A percentile compares a stretch with the other conserved stretches of the same genome.
phyloP scores from a whole-genome alignment of 257 asterid species.

The Henckelia pumila region DNA sequence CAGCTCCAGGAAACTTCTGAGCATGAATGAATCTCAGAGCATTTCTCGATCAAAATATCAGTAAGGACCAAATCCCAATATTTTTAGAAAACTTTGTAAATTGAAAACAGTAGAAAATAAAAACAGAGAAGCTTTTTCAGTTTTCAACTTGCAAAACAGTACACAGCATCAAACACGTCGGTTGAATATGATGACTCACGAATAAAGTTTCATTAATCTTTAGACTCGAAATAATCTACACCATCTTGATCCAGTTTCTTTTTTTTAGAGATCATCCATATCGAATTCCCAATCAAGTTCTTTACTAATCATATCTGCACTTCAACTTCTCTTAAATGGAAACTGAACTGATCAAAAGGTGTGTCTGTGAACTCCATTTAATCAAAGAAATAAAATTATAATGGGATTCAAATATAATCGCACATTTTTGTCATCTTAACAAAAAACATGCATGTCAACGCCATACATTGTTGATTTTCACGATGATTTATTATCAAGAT shows the following conservation, averaged over 20 bases:
- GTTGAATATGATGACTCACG: background rate
- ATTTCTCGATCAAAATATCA: background rate
- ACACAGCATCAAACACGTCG: background rate
- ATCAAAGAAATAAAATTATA: background rate
- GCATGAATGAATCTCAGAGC: background rate
- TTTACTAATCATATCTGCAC: background rate
- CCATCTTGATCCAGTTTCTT: background rate
- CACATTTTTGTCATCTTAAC: slow-evolving; percentile 1
- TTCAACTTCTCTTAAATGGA: background rate
- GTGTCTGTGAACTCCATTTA: background rate
- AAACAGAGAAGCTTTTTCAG: background rate
- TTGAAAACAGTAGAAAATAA: background rate
- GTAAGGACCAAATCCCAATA: background rate
- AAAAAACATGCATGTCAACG: background rate
- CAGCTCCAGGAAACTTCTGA: background rate
- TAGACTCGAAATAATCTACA: background rate
- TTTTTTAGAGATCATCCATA: background rate
- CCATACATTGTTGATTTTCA: background rate
- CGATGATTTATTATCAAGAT: background rate
- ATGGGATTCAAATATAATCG: background rate
- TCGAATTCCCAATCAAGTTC: too few relatives aligned
- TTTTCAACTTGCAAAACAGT: background rate
- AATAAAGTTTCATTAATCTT: background rate
- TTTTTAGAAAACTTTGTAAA: background rate
- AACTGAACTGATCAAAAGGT: background rate